A percentile compares a stretch with the other conserved stretches of the same genome.
Evolutionary conservation across 345 rosid species (phyloP).

Genomic region (Lepidium aucheri): DNA sequence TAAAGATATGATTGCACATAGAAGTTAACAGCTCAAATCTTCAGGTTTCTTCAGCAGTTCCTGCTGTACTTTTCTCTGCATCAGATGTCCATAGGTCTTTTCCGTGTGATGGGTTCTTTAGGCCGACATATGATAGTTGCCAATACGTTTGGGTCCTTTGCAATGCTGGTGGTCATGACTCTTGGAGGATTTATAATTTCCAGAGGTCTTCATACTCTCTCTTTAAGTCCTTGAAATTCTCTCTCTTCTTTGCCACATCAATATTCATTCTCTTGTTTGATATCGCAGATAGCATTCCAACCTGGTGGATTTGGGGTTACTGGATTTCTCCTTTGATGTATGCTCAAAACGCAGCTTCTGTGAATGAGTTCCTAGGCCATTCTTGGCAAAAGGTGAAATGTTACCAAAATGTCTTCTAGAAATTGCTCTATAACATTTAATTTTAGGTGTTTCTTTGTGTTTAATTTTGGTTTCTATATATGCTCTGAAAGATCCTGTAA

Average conservation of each 20-base stretch:
- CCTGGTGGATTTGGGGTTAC: constrained; percentile 99
- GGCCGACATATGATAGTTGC: constrained; percentile 96
- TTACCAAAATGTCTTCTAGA: not conserved
- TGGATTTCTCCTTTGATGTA: constrained; percentile 97
- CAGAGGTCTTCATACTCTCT: constrained; percentile 46
- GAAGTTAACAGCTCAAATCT: constrained; percentile 22
- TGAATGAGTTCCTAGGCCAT: constrained; percentile 88
- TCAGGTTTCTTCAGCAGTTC: constrained; percentile 82
- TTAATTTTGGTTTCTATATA: not conserved
- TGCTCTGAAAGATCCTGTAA: not conserved
- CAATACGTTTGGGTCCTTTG: constrained; percentile 95
- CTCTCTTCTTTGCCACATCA: not conserved
- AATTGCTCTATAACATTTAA: not conserved
- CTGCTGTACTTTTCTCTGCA: constrained; percentile 82
- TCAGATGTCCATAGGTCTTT: constrained; percentile 86
- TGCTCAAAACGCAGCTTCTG: constrained; percentile 96
- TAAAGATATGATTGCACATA: not conserved
- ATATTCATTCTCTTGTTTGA: constrained; percentile 12
- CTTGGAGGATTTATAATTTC: constrained; percentile 95
- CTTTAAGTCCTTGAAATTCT: not conserved
- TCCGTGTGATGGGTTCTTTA: constrained; percentile 95
- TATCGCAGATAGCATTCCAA: constrained; percentile 72
- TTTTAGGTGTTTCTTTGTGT: not conserved
- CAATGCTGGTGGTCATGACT: constrained; percentile 95
- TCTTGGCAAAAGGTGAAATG: constrained; percentile 76